These are phyloP conservation scores for Paramecium biaurelia DNA, from an alignment of 73 alveolate genomes.

Conservation along the genomic window DNA sequence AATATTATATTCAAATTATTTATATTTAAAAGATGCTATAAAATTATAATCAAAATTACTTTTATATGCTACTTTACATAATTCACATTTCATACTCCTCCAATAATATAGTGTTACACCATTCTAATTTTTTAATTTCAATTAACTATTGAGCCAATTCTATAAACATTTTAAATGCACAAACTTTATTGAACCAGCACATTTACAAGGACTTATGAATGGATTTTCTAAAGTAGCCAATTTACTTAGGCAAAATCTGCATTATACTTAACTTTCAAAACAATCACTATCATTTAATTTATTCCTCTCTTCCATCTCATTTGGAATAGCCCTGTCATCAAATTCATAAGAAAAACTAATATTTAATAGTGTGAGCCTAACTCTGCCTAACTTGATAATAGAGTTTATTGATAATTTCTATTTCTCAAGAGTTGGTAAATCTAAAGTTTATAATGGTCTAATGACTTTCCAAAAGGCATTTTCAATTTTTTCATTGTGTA, in stretches of 20 bases:
- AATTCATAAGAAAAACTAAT: slow-evolving; percentile 2
- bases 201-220: slow-evolving; percentile 48
- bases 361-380: background rate
- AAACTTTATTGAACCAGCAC: slow-evolving; percentile 28
- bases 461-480: slow-evolving; percentile 12
- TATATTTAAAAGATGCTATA: background rate
- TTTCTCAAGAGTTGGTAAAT: background rate
- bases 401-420: background rate
- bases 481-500: background rate
- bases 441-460: background rate
- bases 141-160: slow-evolving; percentile 7
- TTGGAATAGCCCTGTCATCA: slow-evolving; percentile 10
- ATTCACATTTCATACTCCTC: slow-evolving; percentile 46
- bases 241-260: slow-evolving; percentile 43
- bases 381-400: background rate
- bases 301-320: background rate
- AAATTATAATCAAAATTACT: background rate
- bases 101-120: slow-evolving; percentile 45
- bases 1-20: background rate
- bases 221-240: slow-evolving; percentile 48
- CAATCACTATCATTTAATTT: background rate
- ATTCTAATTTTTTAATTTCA: slow-evolving; percentile 12
- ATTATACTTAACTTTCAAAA: background rate
- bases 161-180: slow-evolving; percentile 41
- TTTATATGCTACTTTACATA: background rate